Base-by-base conservation (phyloP, 176 grass and related monocot genomes). In the Luzula sylvatica region DNA sequence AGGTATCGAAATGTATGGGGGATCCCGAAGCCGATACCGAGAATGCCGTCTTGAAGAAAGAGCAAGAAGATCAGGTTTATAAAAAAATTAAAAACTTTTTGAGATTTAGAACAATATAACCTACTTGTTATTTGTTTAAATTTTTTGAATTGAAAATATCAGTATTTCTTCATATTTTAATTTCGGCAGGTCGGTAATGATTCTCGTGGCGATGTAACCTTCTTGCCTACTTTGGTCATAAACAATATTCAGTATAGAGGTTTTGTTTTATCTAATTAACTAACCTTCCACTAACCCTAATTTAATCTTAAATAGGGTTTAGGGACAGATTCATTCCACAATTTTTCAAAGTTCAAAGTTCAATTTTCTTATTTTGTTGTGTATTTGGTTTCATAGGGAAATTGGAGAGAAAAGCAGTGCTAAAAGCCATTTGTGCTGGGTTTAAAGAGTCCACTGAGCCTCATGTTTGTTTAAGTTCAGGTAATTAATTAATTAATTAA, bases 181-280 rank as follows among this genome's bases (percentile, higher is more conserved):
- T 17, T 21, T 3, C 7, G 66, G 32, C 67, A 95, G 92, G 74
- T 98, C 8, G 85, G 92, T 1, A 78, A 72, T 39, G 85, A 79
- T 16, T 77, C 77, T 7, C 30, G 92, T 16, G 77, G 92, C 1
- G 92, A 98, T n/a, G 92, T 98, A 26, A 90, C 85, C 45, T 86
- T 98, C 55, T 57, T 98, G 28, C 92, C 92, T 0, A 98, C 92
- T 3, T 43, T 98, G 8, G 81, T 98, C 35, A 87, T 98, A 70
- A 98, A 98, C 78, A 79, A 98, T 2, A 75, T 98, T 13, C 92
- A 98, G 59, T 98, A 98, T 65, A 84, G 92, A 90, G 92, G 92
- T 96, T 69, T 35, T 56, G 7, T 8, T 39, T 44, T 58, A 11
- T 58, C 15, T 41, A 9, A 39, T 59, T 11, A 5, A 55, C 11